Evolutionary conservation across 768 basidiomycete genomes (phyloP).

Genomic region (Fistulinella prunicolor): DNA sequence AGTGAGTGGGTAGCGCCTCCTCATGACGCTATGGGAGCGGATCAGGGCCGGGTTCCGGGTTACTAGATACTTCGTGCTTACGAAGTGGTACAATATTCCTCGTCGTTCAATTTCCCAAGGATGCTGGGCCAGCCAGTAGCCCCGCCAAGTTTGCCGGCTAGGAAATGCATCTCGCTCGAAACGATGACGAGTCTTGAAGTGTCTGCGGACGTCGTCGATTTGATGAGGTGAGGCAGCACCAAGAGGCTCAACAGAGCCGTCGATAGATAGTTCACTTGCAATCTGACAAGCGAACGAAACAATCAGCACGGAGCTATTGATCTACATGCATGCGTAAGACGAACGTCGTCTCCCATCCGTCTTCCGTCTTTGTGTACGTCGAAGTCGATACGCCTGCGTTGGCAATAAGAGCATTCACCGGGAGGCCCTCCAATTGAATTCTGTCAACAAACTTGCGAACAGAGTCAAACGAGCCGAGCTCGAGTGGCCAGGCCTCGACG

Average conservation of each 20-base stretch:
- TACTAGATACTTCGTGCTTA: constrained; percentile 13
- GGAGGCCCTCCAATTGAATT: constrained; percentile 25
- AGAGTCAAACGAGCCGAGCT: constrained; percentile 33
- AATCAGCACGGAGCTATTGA: not conserved
- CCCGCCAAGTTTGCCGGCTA: constrained; percentile 8
- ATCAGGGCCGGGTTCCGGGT: not conserved
- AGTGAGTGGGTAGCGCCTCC: constrained; percentile 23
- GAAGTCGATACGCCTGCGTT: constrained; percentile 26
- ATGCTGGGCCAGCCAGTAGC: constrained; percentile 22
- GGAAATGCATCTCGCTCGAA: constrained; percentile 29
- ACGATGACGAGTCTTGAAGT: constrained; percentile 31
- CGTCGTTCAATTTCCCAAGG: constrained; percentile 26
- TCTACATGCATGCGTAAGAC: constrained; percentile 4
- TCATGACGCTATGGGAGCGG: constrained; percentile 19
- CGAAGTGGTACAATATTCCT: constrained; percentile 27
- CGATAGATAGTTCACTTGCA: constrained; percentile 38
- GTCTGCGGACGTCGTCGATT: constrained; percentile 22
- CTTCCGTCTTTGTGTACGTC: constrained; percentile 27
- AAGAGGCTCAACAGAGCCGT: constrained; percentile 35
- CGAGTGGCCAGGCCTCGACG: constrained; percentile 33
- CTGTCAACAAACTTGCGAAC: constrained; percentile 31
- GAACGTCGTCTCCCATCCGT: constrained; percentile 38
- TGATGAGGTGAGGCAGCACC: constrained; percentile 35
- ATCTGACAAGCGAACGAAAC: constrained; percentile 11
- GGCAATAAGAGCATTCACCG: constrained; percentile 30